Percentiles rank a stretch among this genome's conserved stretches.
Evolutionary conservation across 306 rosid species (phyloP).

Genomic region (Cicer pinnatifidum): DNA sequence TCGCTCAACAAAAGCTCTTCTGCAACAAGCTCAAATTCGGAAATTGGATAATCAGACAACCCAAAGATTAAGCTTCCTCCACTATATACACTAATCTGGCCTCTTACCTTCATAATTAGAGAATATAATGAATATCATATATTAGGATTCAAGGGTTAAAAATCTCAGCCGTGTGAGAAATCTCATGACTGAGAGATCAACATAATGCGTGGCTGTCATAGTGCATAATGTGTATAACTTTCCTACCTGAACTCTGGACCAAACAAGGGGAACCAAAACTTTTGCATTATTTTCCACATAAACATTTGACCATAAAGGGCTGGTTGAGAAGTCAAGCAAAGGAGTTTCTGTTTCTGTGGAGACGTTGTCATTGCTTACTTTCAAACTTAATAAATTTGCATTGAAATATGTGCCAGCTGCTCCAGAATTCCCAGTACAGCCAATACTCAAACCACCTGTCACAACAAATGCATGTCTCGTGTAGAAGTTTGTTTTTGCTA

Average conservation of each 20-base stretch:
- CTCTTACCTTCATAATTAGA: slow-evolving; percentile 83
- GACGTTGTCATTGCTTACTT: slow-evolving; percentile 90
- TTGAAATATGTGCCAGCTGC: slow-evolving; percentile 98
- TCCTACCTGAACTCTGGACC: slow-evolving; percentile 96
- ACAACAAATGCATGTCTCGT: slow-evolving; percentile 46
- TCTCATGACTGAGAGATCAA: too few relatives aligned
- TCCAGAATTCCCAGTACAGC: slow-evolving; percentile 92
- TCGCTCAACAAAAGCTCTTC: slow-evolving; percentile 99
- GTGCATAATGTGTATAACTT: slow-evolving; percentile 38
- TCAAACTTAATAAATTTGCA: slow-evolving; percentile 84
- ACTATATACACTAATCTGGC: slow-evolving; percentile 82
- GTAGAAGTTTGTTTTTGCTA: slow-evolving; percentile 37
- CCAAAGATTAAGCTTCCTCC: slow-evolving; percentile 97
- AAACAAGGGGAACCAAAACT: slow-evolving; percentile 96
- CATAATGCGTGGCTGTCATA: slow-evolving; percentile 1
- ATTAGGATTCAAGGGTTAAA: slow-evolving; percentile 40
- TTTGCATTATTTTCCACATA: slow-evolving; percentile 95
- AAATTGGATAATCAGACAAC: slow-evolving; percentile 82
- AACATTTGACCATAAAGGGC: slow-evolving; percentile 93
- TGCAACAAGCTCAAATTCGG: slow-evolving; percentile 98
- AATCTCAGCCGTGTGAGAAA: too few relatives aligned
- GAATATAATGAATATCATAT: slow-evolving; percentile 31
- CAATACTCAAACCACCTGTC: slow-evolving; percentile 90
- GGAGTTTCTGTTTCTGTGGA: slow-evolving; percentile 98
- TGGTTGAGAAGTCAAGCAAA: slow-evolving; percentile 92